Evolutionary conservation across 2,329 filamentous ascomycete genomes (phyloP).

Genomic region (Blastomyces silverae): DNA sequence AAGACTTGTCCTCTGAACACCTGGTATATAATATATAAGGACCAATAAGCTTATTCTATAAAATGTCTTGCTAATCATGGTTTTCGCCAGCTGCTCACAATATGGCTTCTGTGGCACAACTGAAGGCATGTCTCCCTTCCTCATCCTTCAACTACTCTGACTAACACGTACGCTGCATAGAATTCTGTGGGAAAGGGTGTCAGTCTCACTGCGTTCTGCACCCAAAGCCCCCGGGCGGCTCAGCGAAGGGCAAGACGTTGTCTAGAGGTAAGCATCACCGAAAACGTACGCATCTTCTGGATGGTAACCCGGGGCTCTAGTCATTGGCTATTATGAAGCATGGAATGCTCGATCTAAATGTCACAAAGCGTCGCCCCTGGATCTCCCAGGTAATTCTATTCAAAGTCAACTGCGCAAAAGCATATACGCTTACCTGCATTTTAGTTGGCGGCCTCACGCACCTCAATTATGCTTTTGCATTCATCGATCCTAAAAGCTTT

Average conservation of each 20-base stretch:
- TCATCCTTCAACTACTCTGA: not conserved
- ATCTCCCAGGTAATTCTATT: conserved; percentile 10
- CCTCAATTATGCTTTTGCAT: conserved; percentile 39
- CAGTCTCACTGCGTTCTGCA: conserved; percentile 16
- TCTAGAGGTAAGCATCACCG: not conserved
- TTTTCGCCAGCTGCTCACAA: conserved; percentile 31
- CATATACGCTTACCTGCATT: conserved; percentile 17
- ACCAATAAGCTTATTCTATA: conserved; percentile 28
- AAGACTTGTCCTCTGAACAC: conserved; percentile 27
- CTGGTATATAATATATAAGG: conserved; percentile 17
- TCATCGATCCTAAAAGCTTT: conserved; percentile 35
- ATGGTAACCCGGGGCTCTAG: not conserved
- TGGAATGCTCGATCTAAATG: conserved; percentile 26
- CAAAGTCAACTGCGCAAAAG: conserved; percentile 6
- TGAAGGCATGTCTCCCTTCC: not conserved
- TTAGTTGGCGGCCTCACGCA: conserved; percentile 22
- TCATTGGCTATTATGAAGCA: conserved; percentile 35
- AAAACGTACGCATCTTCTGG: not conserved
- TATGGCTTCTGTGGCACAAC: conserved; percentile 32
- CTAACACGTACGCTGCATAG: conserved; percentile 9
- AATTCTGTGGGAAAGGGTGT: conserved; percentile 25
- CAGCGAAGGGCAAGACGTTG: not conserved
- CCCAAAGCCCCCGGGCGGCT: not conserved
- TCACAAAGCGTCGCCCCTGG: conserved; percentile 12
- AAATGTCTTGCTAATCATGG: not conserved